These are phyloP conservation scores for Quercus cerris DNA, from an alignment of 306 rosid genomes.

Conservation along the genomic window DNA sequence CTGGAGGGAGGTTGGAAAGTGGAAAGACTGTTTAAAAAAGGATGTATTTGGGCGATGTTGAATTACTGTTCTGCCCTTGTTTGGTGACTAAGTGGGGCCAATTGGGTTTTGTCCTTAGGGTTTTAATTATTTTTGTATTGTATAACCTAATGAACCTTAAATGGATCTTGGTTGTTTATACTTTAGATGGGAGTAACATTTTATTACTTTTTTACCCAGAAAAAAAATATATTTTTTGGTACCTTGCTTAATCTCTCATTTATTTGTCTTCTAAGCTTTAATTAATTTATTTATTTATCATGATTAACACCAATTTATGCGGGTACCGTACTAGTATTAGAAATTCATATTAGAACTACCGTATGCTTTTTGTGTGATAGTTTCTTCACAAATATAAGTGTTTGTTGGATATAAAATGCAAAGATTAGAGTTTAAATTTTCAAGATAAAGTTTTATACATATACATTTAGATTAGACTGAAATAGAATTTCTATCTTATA, in stretches of 20 bases:
- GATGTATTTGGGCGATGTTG: background rate
- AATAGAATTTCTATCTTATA: too few species aligned
- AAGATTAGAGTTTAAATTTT: accelerated
- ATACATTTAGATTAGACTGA: accelerated
- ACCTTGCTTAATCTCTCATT: slow-evolving; percentile 37
- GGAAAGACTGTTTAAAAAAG: slow-evolving; percentile 37
- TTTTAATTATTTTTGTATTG: slow-evolving; percentile 25
- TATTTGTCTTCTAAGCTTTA: slow-evolving; percentile 23
- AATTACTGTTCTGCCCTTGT: slow-evolving; percentile 45
- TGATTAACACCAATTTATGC: too few species aligned
- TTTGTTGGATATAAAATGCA: accelerated
- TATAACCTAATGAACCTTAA: background rate
- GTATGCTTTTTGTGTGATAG: accelerated
- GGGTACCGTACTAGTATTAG: too few species aligned
- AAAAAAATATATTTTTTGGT: background rate
- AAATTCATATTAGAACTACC: too few species aligned
- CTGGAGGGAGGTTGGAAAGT: slow-evolving; percentile 36
- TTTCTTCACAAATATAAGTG: too few species aligned
- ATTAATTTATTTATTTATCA: background rate
- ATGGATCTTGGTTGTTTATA: background rate
- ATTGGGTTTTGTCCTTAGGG: slow-evolving; percentile 15
- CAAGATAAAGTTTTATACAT: too few species aligned
- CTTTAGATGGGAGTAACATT: slow-evolving; percentile 5
- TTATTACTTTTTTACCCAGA: slow-evolving; percentile 16
- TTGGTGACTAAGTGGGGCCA: slow-evolving; percentile 30